Base-by-base conservation (phyloP, 768 basidiomycete genomes). In the Termitomyces sp. region DNA sequence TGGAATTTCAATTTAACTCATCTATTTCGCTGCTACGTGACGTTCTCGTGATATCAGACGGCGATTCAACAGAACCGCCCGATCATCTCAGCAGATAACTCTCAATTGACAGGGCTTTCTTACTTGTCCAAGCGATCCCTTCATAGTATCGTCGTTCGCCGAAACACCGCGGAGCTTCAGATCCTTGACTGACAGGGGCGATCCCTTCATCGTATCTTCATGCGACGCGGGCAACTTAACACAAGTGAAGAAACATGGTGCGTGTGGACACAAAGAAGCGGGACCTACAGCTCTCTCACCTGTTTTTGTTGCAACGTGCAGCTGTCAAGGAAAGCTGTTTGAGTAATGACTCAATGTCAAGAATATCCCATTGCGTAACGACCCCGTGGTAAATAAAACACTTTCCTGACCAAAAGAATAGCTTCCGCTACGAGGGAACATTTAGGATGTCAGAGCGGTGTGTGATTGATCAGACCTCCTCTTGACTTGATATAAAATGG, bases 231-330 rank as follows among this genome's bases (percentile, higher is more conserved):
- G 17, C n/a, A 5, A 19, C 15, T 35, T 35, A 3, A 22, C 46
- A 47, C 22, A n/a, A n/a, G 5, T 26, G 1, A 17, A 49, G n/a
- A 9, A 45, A 49, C 10, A 26, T 17, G 17, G 7, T 17, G 9
- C 47, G 35, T 34, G 45, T 2, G 43, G 12, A n/a, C 21, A 51
- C 17, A 10, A 43, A 47, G 32, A 21, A 54, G 26, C 15, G 5
- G 26, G 30, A 32, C 7, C 24, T 24, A 30, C 57, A 51, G 53
- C 53, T 58, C 53, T 54, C 5, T 17, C 45, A 28, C 37, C 34
- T 32, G 52, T 41, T 46, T 40, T 45, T 47, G 7, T 38, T 2
- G 30, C 37, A 55, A 46, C 42, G 45, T 58, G 53, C 49, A 51
- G 14, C 48, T 58, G 57, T 55, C 57, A 54, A 21, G 32, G n/a